Evolutionary conservation across 148 eudicot genomes (phyloP), one percentile per base, ranked within the genome.

Genomic region (Persicaria maculosa): DNA sequence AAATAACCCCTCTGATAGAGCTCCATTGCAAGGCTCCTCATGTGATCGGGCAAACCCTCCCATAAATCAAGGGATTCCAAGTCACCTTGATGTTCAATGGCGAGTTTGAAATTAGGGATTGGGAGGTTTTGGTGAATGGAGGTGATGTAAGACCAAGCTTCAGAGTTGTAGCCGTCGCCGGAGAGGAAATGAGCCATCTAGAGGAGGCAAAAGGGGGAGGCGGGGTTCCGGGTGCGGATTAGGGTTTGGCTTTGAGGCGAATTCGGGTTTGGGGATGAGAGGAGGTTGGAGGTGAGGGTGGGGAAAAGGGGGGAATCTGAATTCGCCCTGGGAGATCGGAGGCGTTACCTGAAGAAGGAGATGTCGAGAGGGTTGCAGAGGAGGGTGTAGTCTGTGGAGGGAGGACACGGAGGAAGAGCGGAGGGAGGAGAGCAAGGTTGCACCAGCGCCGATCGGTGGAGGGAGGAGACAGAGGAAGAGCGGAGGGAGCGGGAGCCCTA

Each of bases 101-200:
- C n/a, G n/a, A n/a, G n/a, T n/a, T n/a, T n/a, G n/a, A n/a, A n/a
- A n/a, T n/a, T n/a, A n/a, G n/a, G n/a, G 79, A 72, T 72, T 65
- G 57, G 73, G 9, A 57, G 77, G 61, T 81, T 77, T 44, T 65
- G 57, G 47, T 77, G 72, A 47, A 90, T 73, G 7, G 94, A 79
- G 68, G 85, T 79, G 45, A 90, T 83, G 74, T 90, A 90, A 67
- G 94, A 86, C 94, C 94, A 90, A 11, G 91, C 94, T 82, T 90
- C 94, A 16, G 94, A 88, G 74, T 91, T 86, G 64, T 90, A 90
- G 75, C 94, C 94, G 50, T 91, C 91, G 71, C 91, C 89, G 22
- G 94, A 86, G 53, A 88, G 82, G 45, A 88, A 88, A 43, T 90
- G 94, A 62, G 91, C 94, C 90, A 90, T 84, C 94, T 91, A 90